phyloP scores from a whole-genome alignment of 257 asterid genomes.

The Solanum medicagineum region DNA sequence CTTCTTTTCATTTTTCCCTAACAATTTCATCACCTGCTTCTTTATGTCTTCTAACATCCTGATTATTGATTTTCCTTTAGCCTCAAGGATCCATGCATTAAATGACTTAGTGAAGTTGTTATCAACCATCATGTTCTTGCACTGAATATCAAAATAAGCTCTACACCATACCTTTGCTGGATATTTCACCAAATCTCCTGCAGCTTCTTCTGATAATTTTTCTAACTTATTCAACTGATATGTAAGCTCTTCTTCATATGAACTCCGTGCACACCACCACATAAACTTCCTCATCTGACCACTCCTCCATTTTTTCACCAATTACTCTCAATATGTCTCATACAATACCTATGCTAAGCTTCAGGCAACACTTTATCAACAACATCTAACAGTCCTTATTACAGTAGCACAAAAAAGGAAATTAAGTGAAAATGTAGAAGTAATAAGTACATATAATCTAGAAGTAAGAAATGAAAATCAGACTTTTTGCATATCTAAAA shows the following conservation, averaged over 20 bases:
- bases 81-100: not conserved
- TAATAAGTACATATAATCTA: too few species aligned
- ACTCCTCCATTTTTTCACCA: too few species aligned
- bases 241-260: too few species aligned
- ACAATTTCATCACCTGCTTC: not conserved
- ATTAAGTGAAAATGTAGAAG: not conserved
- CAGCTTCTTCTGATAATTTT: too few species aligned
- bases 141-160: too few species aligned
- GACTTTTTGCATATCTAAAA: not conserved
- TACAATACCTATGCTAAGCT: too few species aligned
- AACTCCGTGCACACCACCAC: not conserved
- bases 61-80: not conserved
- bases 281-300: not conserved
- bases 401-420: too few species aligned
- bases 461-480: too few species aligned
- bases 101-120: not conserved
- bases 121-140: not conserved
- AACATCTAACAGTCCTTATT: not conserved
- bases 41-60: too few species aligned
- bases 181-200: too few species aligned
- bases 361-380: not conserved
- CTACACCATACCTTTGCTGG: not conserved
- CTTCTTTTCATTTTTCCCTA: not conserved
- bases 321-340: not conserved
- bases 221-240: too few species aligned